phyloP scores from a whole-genome alignment of 495 filamentous ascomycete genomes.

The Penicillium manginii region DNA sequence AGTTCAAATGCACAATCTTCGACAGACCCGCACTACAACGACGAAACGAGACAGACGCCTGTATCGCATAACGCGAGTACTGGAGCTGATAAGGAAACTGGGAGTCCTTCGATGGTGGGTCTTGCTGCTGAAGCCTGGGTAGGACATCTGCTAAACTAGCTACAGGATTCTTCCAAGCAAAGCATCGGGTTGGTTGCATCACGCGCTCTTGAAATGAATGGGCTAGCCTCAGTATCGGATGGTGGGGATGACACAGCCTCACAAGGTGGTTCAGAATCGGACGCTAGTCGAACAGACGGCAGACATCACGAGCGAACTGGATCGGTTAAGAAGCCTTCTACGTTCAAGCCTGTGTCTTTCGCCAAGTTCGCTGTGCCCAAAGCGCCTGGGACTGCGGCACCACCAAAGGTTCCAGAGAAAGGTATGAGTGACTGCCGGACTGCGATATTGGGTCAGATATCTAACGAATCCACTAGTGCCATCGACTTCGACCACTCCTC shows the following conservation, averaged over 20 bases:
- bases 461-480: constrained; percentile 41
- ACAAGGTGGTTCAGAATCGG: constrained; percentile 52
- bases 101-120: constrained; percentile 39
- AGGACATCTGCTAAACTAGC: constrained; percentile 25
- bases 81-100: constrained; percentile 35
- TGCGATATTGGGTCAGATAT: constrained; percentile 1
- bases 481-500: constrained; percentile 43
- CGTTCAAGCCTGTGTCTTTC: constrained; percentile 94
- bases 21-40: constrained; percentile 29
- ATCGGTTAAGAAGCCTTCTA: constrained; percentile 79
- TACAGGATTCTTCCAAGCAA: constrained; percentile 41
- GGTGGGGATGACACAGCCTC: constrained; percentile 51
- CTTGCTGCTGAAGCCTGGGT: constrained; percentile 2
- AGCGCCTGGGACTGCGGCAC: constrained; percentile 54
- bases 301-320: constrained; percentile 67
- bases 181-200: constrained; percentile 41
- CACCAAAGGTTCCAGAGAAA: constrained; percentile 61
- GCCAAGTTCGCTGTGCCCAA: constrained; percentile 70
- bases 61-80: constrained; percentile 24
- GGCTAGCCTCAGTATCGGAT: constrained; percentile 44
- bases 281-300: constrained; percentile 55
- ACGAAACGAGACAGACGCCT: constrained; percentile 29
- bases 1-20: constrained; percentile 31
- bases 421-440: constrained; percentile 34
- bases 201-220: constrained; percentile 50